Evolutionary conservation across 2,329 filamentous ascomycete genomes (phyloP).

Genomic region (Pseudocercospora crystallina): DNA sequence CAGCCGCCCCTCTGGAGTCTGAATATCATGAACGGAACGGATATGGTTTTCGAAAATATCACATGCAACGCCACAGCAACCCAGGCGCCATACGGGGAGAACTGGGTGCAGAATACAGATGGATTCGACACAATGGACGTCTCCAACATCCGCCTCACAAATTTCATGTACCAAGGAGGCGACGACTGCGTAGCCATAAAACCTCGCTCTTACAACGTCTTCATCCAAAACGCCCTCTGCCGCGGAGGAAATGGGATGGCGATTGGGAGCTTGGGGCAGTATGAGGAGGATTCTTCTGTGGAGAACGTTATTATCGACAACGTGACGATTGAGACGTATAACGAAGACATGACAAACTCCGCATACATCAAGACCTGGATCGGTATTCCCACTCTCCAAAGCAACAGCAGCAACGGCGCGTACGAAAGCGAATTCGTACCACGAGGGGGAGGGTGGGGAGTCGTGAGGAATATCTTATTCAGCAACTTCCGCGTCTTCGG

Average conservation of each 20-base stretch:
- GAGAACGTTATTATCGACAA: conserved; percentile 51
- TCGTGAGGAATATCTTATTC: conserved; percentile 52
- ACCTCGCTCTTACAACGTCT: conserved; percentile 60
- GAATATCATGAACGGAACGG: conserved; percentile 59
- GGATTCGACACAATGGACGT: conserved; percentile 59
- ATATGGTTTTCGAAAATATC: conserved; percentile 54
- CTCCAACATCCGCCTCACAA: conserved; percentile 49
- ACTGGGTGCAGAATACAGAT: conserved; percentile 60
- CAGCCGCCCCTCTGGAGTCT: conserved; percentile 55
- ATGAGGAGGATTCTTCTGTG: conserved; percentile 55
- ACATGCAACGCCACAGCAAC: conserved; percentile 52
- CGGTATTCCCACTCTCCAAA: conserved; percentile 48
- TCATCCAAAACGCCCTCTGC: conserved; percentile 55
- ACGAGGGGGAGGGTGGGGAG: conserved; percentile 56
- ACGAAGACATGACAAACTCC: conserved; percentile 49
- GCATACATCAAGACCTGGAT: conserved; percentile 61
- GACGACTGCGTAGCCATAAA: conserved; percentile 64
- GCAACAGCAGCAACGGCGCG: conserved; percentile 17
- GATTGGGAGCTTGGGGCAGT: conserved; percentile 56
- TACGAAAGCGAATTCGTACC: conserved; percentile 54
- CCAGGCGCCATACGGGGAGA: conserved; percentile 51
- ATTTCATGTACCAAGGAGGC: conserved; percentile 57
- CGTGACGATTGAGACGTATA: conserved; percentile 47
- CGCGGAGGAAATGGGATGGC: conserved; percentile 55
- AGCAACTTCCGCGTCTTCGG: conserved; percentile 53